Evolutionary conservation across 345 rosid genomes (phyloP).

Genomic region (Mangifera indica): DNA sequence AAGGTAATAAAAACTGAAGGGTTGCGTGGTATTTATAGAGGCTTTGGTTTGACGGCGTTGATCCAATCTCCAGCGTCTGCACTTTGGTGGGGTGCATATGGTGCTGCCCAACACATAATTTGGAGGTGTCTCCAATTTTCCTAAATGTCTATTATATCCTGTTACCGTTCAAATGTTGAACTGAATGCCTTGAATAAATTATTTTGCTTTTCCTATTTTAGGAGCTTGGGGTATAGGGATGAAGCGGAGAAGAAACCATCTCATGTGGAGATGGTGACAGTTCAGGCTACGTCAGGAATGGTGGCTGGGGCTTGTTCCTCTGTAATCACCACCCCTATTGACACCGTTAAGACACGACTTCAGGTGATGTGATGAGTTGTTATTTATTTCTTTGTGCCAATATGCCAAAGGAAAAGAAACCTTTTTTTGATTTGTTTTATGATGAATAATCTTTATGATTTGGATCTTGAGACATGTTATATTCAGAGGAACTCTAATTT

Average conservation of each 20-base stretch:
- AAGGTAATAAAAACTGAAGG: slow-evolving; percentile 52
- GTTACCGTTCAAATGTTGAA: not conserved
- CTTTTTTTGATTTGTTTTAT: not conserved
- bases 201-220: slow-evolving; percentile 6
- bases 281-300: slow-evolving; percentile 59
- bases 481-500: not conserved
- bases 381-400: not conserved
- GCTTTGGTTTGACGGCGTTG: slow-evolving; percentile 55
- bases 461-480: not conserved
- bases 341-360: slow-evolving; percentile 61
- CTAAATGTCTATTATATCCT: not conserved
- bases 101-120: slow-evolving; percentile 51
- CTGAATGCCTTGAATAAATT: not conserved
- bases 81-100: slow-evolving; percentile 71
- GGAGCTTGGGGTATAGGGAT: slow-evolving; percentile 56
- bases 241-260: slow-evolving; percentile 51
- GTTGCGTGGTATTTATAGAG: slow-evolving; percentile 60
- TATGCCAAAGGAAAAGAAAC: not conserved
- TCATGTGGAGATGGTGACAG: slow-evolving; percentile 52
- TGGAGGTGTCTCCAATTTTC: slow-evolving; percentile 45
- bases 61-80: slow-evolving; percentile 61
- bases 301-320: slow-evolving; percentile 65
- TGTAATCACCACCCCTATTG: slow-evolving; percentile 59
- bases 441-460: not conserved
- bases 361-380: slow-evolving; percentile 38